phyloP scores from a whole-genome alignment of 192 early-diverging fungal genomes.

The Coemansia sp. region DNA sequence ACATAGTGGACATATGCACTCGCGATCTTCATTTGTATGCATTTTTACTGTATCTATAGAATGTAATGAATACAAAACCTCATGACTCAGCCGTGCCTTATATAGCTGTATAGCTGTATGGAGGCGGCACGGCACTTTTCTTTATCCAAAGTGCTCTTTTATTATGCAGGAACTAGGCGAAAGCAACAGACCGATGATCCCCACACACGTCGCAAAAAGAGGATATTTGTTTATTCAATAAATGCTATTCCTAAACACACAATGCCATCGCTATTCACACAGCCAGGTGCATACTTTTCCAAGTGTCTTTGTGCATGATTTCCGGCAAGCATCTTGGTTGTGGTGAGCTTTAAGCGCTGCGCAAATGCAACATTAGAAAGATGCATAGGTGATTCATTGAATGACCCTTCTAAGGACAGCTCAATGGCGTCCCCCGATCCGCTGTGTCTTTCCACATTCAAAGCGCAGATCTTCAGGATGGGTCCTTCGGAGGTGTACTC shows the following conservation, averaged over 20 bases:
- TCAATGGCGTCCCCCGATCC: constrained; percentile 3
- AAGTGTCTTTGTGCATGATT: constrained; percentile 1
- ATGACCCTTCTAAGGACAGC: background rate
- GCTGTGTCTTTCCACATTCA: background rate
- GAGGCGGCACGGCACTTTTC: too few species aligned
- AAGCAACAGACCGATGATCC: background rate
- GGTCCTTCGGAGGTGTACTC: background rate
- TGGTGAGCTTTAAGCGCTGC: background rate
- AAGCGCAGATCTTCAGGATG: background rate
- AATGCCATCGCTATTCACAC: background rate
- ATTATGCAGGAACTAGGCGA: constrained; percentile 8
- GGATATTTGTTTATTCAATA: constrained; percentile 3
- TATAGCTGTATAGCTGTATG: background rate
- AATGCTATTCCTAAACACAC: background rate
- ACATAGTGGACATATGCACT: constrained; percentile 14
- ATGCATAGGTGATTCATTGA: background rate
- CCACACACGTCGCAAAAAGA: too few species aligned
- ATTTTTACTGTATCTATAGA: background rate
- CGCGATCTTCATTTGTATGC: constrained; percentile 1
- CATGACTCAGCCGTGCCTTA: background rate
- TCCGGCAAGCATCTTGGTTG: background rate
- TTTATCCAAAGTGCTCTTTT: background rate
- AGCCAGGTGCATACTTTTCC: constrained; percentile 3
- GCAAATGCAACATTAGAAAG: background rate
- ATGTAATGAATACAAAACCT: background rate